phyloP scores from a whole-genome alignment of 768 basidiomycete genomes.

The Pholiota microspora region DNA sequence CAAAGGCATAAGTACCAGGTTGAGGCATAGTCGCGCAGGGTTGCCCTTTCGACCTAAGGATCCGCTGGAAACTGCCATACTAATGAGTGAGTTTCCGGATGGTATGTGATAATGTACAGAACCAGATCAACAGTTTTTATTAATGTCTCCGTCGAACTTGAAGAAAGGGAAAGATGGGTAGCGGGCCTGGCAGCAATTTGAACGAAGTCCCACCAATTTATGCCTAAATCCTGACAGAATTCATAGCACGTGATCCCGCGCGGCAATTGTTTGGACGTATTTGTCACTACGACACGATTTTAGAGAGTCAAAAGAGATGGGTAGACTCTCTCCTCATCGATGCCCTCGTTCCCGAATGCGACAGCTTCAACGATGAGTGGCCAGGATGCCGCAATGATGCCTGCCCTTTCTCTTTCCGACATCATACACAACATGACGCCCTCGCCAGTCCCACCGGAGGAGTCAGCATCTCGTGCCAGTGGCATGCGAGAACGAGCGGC shows the following conservation, averaged over 20 bases:
- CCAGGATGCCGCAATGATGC: constrained; percentile 1
- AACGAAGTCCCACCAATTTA: no score
- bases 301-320: no score
- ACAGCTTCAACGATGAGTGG: constrained; percentile 6
- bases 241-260: constrained; percentile 23
- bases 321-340: constrained; percentile 1
- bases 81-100: no score
- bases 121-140: no score
- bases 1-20: no score
- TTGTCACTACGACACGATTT: constrained; percentile 24
- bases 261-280: constrained; percentile 21
- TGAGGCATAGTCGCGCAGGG: no score
- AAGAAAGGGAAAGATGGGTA: no score
- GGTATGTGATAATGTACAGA: no score
- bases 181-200: no score
- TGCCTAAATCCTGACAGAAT: constrained; percentile 9
- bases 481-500: constrained; percentile 16
- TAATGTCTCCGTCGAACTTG: no score
- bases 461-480: constrained; percentile 20
- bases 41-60: no score
- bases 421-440: constrained; percentile 55
- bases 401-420: constrained; percentile 50
- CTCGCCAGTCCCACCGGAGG: constrained; percentile 37
- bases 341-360: not conserved
- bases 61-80: no score